Percentiles rank a stretch among this genome's conserved stretches.
Conservation (phyloP, 129 eudicot species). For the Saposhnikovia divaricata region DNA sequence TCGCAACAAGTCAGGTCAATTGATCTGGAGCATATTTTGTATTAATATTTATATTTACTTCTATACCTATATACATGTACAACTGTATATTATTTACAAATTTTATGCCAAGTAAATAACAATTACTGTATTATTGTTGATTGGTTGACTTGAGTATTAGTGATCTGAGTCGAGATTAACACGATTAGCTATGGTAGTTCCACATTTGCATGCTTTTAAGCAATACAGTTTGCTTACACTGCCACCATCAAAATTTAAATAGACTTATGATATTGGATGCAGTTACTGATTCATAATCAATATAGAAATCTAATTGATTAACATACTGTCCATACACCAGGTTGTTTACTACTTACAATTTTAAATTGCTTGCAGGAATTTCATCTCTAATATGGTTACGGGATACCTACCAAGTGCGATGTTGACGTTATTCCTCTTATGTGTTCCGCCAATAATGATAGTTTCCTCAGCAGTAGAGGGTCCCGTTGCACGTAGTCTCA, state of each 20-base stretch:
- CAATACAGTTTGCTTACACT: background rate
- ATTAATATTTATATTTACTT: background rate
- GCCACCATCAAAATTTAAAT: background rate
- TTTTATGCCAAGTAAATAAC: background rate
- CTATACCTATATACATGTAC: background rate
- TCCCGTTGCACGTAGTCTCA: conserved; percentile 69
- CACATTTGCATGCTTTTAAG: background rate
- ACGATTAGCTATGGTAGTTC: background rate
- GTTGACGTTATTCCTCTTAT: conserved; percentile 50
- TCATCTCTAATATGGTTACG: conserved; percentile 35
- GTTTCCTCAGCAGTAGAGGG: conserved; percentile 86
- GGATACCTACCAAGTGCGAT: conserved; percentile 91
- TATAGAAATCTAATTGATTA: background rate
- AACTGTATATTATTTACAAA: background rate
- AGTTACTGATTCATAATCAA: background rate
- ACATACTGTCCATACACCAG: background rate
- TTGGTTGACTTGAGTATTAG: background rate
- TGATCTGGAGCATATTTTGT: background rate
- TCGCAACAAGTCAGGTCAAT: background rate
- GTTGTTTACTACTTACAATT: conserved; percentile 3
- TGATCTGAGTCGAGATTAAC: background rate
- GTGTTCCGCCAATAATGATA: conserved; percentile 81
- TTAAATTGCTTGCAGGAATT: conserved; percentile 33
- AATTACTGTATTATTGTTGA: background rate
- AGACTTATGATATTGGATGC: background rate